Percentiles rank a stretch among this genome's conserved stretches.
phyloP scores from a whole-genome alignment of 148 eudicot species.

The Agrostemma githago region DNA sequence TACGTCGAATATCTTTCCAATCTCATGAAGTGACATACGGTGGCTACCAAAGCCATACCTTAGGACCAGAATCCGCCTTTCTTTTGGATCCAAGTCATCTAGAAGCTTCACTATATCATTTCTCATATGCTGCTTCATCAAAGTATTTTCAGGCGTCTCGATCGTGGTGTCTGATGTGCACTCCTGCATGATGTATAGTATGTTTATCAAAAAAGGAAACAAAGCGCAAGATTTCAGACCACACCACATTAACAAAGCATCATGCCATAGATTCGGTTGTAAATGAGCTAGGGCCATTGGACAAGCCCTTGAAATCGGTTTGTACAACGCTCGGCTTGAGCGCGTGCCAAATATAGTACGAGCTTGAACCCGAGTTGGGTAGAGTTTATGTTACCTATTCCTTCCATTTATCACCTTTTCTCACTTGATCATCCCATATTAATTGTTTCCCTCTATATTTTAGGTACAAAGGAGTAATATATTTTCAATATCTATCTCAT shows the following conservation, averaged over 20 bases:
- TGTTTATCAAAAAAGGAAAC: not conserved
- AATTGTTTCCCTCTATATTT: no score
- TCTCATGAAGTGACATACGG: conserved; percentile 68
- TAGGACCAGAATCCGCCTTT: conserved; percentile 51
- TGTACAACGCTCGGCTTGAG: not conserved
- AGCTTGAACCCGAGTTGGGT: not conserved
- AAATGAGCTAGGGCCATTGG: not conserved
- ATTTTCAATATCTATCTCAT: no score
- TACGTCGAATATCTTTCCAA: conserved; percentile 57
- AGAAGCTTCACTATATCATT: conserved; percentile 47
- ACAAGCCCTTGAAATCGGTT: not conserved
- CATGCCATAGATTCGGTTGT: not conserved
- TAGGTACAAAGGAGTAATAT: no score
- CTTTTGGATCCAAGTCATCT: conserved; percentile 44
- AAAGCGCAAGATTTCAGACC: not conserved
- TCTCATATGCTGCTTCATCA: conserved; percentile 52
- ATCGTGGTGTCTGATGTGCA: conserved; percentile 53
- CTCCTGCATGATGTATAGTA: conserved; percentile 38
- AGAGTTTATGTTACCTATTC: no score
- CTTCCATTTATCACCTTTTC: no score
- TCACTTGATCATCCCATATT: no score
- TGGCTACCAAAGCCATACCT: conserved; percentile 63
- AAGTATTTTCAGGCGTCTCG: conserved; percentile 47
- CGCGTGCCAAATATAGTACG: not conserved
- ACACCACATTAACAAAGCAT: not conserved